Conservation (phyloP, 2,329 filamentous ascomycete species). For the Cordyceps tenuipes region DNA sequence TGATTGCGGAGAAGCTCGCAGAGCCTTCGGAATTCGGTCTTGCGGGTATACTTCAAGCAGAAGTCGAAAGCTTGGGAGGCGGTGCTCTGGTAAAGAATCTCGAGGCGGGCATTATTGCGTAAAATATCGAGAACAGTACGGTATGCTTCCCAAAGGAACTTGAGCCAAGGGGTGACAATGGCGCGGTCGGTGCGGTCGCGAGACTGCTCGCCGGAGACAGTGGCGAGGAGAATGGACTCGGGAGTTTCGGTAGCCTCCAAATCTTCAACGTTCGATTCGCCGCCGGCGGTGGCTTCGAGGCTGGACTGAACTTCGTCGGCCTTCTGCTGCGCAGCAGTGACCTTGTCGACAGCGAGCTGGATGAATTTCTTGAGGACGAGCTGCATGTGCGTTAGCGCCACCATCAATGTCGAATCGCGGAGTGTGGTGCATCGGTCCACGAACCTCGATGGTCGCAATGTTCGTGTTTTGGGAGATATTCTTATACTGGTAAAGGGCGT, state of each 20-base stretch:
- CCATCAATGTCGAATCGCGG: background rate
- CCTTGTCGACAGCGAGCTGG: constrained; percentile 91
- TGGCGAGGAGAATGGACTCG: constrained; percentile 94
- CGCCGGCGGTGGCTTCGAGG: constrained; percentile 57
- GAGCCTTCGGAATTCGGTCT: constrained; percentile 97
- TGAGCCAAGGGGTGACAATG: constrained; percentile 97
- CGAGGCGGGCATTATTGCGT: constrained; percentile 95
- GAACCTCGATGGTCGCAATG: constrained; percentile 90
- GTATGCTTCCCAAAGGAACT: constrained; percentile 99
- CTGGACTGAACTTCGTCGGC: constrained; percentile 89
- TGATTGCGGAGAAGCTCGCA: constrained; percentile 98
- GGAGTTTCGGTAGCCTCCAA: constrained; percentile 95
- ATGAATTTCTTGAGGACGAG: constrained; percentile 97
- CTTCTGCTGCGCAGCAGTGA: constrained; percentile 90
- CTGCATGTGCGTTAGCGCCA: constrained; percentile 31
- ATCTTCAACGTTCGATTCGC: constrained; percentile 73
- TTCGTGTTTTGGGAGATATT: constrained; percentile 99
- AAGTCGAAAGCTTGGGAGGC: constrained; percentile 98
- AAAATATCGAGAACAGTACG: constrained; percentile 96
- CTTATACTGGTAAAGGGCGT: constrained; percentile 99
- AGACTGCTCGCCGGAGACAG: constrained; percentile 95
- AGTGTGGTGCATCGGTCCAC: constrained; percentile 14
- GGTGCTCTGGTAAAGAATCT: constrained; percentile 97
- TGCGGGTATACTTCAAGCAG: constrained; percentile 94
- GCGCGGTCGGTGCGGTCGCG: constrained; percentile 95